Conservation (phyloP, 2,329 filamentous ascomycete genomes). For the Davidsoniella australis region DNA sequence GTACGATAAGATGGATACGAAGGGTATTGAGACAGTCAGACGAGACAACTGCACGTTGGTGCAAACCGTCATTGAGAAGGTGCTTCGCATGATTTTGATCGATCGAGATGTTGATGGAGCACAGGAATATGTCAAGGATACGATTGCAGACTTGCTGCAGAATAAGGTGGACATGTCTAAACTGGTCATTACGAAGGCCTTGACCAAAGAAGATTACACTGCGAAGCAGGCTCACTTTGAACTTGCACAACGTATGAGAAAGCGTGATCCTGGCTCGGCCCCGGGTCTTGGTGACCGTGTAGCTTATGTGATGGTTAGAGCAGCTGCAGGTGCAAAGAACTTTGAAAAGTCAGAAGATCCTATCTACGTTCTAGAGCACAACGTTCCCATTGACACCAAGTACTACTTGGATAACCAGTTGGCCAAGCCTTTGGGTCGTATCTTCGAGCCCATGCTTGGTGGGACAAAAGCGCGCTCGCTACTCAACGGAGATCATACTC, state of each 20-base stretch:
- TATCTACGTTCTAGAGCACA: slow-evolving; percentile 92
- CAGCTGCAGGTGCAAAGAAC: slow-evolving; percentile 74
- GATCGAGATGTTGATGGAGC: slow-evolving; percentile 80
- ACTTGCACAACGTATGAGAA: slow-evolving; percentile 88
- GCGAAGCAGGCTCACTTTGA: slow-evolving; percentile 93
- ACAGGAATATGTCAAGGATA: slow-evolving; percentile 95
- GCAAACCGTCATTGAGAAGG: slow-evolving; percentile 94
- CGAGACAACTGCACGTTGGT: slow-evolving; percentile 92
- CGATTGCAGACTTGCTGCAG: slow-evolving; percentile 83
- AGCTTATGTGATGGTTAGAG: slow-evolving; percentile 94
- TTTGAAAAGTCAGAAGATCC: slow-evolving; percentile 96
- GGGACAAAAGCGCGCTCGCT: slow-evolving; percentile 79
- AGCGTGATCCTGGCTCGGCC: slow-evolving; percentile 87
- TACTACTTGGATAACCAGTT: slow-evolving; percentile 99
- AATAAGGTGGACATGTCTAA: slow-evolving; percentile 99
- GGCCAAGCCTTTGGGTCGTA: slow-evolving; percentile 80
- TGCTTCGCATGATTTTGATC: slow-evolving; percentile 86
- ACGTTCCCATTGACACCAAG: slow-evolving; percentile 91
- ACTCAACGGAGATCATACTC: slow-evolving; percentile 82
- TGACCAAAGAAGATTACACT: slow-evolving; percentile 68
- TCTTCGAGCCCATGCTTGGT: slow-evolving; percentile 94
- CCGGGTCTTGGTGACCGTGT: slow-evolving; percentile 88
- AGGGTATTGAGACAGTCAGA: slow-evolving; percentile 95
- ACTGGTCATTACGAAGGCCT: slow-evolving; percentile 92
- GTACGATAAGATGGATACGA: slow-evolving; percentile 99